Conservation (phyloP, 2,329 filamentous ascomycete genomes). For the Colletotrichum sp. region DNA sequence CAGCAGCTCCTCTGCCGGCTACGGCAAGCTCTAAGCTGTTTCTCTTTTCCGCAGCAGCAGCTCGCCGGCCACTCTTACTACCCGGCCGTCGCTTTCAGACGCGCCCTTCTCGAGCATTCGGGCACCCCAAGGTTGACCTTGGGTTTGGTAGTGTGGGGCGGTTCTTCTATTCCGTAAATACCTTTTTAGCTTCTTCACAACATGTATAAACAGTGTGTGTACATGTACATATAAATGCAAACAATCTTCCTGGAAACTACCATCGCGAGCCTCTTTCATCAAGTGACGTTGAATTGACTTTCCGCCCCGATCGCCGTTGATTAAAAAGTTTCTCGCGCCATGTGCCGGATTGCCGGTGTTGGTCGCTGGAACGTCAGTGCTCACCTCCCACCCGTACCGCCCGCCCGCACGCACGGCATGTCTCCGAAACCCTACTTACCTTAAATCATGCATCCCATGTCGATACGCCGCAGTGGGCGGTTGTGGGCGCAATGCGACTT, state of each 20-base stretch:
- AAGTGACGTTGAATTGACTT: neutral
- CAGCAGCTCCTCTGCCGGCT: conserved; percentile 47
- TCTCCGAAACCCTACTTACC: neutral
- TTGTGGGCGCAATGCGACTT: neutral
- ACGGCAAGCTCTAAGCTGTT: conserved; percentile 45
- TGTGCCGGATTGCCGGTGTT: neutral
- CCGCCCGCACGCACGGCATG: neutral
- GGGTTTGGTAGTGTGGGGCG: neutral
- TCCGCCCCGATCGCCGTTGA: neutral
- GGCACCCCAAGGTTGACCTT: neutral
- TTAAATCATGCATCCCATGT: neutral
- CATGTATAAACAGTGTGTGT: neutral
- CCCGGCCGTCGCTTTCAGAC: neutral
- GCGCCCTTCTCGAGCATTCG: neutral
- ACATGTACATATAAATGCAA: neutral
- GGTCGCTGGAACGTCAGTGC: neutral
- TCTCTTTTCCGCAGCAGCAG: neutral
- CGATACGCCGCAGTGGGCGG: neutral
- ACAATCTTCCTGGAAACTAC: neutral
- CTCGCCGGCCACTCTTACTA: neutral
- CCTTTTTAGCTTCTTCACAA: neutral
- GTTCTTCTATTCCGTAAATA: neutral
- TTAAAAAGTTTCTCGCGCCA: neutral
- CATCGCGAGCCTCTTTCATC: neutral
- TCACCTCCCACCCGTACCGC: neutral